Percentiles rank a stretch among this genome's conserved stretches.
Evolutionary conservation across 1,284 basidiomycete species (phyloP).

Genomic region (Lignosus rhinocerotis): DNA sequence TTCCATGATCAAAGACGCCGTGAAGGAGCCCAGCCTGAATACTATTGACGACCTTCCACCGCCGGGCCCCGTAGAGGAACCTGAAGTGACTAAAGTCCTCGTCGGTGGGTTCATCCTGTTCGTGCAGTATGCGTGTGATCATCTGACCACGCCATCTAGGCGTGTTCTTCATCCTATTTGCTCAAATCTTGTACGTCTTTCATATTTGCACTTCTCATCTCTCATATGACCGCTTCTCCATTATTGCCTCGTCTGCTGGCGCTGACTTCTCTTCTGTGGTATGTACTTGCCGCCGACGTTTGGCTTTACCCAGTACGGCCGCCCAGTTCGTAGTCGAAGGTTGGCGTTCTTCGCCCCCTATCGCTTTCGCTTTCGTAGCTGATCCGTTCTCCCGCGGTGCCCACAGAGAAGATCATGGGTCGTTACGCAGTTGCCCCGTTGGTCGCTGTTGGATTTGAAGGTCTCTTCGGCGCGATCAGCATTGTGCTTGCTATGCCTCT

Average conservation of each 20-base stretch:
- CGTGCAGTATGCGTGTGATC: conserved; percentile 9
- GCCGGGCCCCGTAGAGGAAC: conserved; percentile 50
- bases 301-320: conserved; percentile 62
- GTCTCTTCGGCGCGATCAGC: conserved; percentile 85
- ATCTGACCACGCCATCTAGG: conserved; percentile 43
- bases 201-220: conserved; percentile 16
- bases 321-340: conserved; percentile 96
- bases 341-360: conserved; percentile 36
- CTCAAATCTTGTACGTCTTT: conserved; percentile 88
- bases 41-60: conserved; percentile 24
- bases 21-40: conserved; percentile 44
- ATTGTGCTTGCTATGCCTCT: conserved; percentile 77
- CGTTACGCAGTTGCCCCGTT: conserved; percentile 89
- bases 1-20: conserved; percentile 77
- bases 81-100: conserved; percentile 64
- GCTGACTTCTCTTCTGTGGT: conserved; percentile 5
- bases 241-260: conserved; percentile 17
- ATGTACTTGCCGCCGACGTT: conserved; percentile 9
- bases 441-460: conserved; percentile 93
- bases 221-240: neutral
- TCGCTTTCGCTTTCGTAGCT: neutral
- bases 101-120: conserved; percentile 47
- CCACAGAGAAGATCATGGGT: conserved; percentile 83
- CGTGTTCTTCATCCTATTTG: conserved; percentile 90
- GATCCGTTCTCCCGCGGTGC: conserved; percentile 8